Evolutionary conservation across 768 basidiomycete species (phyloP).

Genomic region (Saitozyma sp.): DNA sequence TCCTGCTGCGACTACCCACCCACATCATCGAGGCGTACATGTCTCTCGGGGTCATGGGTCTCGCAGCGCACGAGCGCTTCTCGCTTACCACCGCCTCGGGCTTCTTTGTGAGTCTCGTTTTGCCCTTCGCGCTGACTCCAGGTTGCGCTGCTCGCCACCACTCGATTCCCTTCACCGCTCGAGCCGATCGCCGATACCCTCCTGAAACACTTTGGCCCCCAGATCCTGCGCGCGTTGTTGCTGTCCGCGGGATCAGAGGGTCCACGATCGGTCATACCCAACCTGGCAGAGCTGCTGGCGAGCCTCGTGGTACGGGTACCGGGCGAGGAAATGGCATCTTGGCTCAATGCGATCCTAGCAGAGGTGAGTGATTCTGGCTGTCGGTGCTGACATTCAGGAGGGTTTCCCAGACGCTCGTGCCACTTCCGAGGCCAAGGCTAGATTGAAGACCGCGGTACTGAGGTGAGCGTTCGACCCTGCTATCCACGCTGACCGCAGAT

Average conservation of each 20-base stretch:
- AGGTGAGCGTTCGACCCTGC: constrained; percentile 29
- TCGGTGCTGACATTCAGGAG: constrained; percentile 56
- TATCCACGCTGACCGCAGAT: constrained; percentile 28
- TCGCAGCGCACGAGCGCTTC: constrained; percentile 78
- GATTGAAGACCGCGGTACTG: constrained; percentile 57
- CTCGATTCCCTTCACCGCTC: constrained; percentile 58
- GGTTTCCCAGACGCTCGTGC: constrained; percentile 75
- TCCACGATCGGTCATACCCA: constrained; percentile 77
- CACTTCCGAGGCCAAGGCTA: constrained; percentile 70
- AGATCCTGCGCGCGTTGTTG: constrained; percentile 69
- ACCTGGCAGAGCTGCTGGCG: constrained; percentile 78
- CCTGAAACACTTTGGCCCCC: constrained; percentile 54
- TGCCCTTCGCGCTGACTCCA: constrained; percentile 58
- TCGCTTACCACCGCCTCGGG: constrained; percentile 77
- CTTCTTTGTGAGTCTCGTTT: constrained; percentile 66
- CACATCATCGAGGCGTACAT: constrained; percentile 68
- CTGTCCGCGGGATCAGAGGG: constrained; percentile 80
- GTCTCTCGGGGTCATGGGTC: constrained; percentile 66
- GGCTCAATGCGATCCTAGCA: constrained; percentile 71
- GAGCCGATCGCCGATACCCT: constrained; percentile 59
- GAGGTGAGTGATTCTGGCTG: constrained; percentile 33
- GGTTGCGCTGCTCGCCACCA: constrained; percentile 61
- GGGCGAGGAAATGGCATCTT: constrained; percentile 59
- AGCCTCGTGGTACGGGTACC: constrained; percentile 64
- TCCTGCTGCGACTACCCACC: constrained; percentile 57